These are phyloP conservation scores for Vanrija sp. DNA, from an alignment of 1,284 basidiomycete genomes.

Conservation along the genomic window DNA sequence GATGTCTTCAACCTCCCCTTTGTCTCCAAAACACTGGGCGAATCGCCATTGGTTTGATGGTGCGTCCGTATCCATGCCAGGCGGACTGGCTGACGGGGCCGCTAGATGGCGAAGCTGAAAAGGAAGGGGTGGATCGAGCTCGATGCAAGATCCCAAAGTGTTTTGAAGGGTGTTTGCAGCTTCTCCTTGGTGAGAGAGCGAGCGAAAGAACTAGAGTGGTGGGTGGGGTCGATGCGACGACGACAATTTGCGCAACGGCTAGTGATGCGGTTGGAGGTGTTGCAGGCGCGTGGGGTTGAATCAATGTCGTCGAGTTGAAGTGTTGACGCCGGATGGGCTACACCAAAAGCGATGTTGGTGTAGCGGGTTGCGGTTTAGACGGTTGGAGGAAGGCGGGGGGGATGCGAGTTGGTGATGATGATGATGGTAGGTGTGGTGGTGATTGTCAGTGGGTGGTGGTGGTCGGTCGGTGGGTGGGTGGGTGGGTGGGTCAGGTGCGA, in stretches of 20 bases:
- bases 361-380: neutral
- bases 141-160: conserved; percentile 15
- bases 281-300: too few species aligned
- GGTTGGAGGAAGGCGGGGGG: neutral
- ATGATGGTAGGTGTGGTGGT: neutral
- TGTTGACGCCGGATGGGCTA: too few species aligned
- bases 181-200: neutral
- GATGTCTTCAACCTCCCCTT: conserved; percentile 98
- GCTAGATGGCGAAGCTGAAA: conserved; percentile 17
- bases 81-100: conserved; percentile 29
- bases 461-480: neutral
- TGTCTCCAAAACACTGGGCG: conserved; percentile 99
- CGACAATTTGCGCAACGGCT: neutral
- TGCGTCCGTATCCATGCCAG: conserved; percentile 63
- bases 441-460: neutral
- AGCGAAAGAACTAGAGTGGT: neutral
- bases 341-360: neutral
- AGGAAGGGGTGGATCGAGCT: conserved; percentile 2
- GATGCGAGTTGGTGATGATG: neutral
- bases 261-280: neutral
- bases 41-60: conserved; percentile 85
- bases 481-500: neutral
- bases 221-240: conserved; percentile 1
- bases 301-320: too few species aligned
- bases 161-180: neutral